phyloP scores from a whole-genome alignment of 768 basidiomycete species.

The Vararia minispora region DNA sequence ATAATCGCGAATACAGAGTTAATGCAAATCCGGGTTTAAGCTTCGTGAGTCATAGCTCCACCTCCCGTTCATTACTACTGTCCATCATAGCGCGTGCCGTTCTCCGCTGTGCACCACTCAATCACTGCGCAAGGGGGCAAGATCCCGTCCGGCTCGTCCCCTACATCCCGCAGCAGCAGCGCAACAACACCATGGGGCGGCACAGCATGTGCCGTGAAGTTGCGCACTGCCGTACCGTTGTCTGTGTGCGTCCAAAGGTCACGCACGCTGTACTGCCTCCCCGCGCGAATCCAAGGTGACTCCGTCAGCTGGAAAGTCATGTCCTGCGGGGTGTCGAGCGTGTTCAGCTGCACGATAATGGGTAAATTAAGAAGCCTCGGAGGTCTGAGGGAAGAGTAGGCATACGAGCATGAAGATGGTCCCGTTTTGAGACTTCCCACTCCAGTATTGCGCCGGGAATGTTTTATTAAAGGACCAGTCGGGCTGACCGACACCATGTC shows the following conservation, averaged over 20 bases:
- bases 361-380: too few species aligned
- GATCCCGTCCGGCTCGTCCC: constrained; percentile 12
- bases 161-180: constrained; percentile 14
- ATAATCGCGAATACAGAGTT: too few species aligned
- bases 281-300: constrained; percentile 16
- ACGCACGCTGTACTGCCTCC: constrained; percentile 14
- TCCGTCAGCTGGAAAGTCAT: constrained; percentile 16
- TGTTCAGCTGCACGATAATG: constrained; percentile 10
- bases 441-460: constrained; percentile 65
- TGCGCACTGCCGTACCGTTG: constrained; percentile 14
- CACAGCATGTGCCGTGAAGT: constrained; percentile 9
- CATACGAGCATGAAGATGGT: constrained; percentile 57
- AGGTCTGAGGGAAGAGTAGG: too few species aligned
- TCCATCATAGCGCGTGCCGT: constrained; percentile 15
- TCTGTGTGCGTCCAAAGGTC: constrained; percentile 17
- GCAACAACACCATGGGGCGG: constrained; percentile 16
- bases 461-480: constrained; percentile 28
- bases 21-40: too few species aligned
- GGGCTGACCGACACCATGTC: constrained; percentile 18
- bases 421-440: constrained; percentile 52
- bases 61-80: too few species aligned
- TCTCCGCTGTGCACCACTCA: constrained; percentile 10
- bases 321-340: constrained; percentile 8
- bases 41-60: too few species aligned
- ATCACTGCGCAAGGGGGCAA: constrained; percentile 12